Percentiles rank a stretch among this genome's conserved stretches.
These are phyloP conservation scores for Chlamydomonas schloesseri DNA, from an alignment of 139 green algal genomes.

Conservation along the genomic window DNA sequence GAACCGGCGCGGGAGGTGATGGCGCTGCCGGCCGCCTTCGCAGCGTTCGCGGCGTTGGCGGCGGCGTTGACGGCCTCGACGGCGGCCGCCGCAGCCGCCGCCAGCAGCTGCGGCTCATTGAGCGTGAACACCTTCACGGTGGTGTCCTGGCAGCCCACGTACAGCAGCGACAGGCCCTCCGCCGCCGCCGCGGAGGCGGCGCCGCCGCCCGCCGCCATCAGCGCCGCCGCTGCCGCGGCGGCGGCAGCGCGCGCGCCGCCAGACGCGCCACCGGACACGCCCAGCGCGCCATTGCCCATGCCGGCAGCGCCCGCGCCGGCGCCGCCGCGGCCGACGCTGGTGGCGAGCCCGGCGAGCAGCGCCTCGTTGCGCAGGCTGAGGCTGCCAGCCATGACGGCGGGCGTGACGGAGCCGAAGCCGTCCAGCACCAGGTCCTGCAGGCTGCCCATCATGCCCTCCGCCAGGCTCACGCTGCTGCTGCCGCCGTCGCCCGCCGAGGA, in stretches of 20 bases:
- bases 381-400: too few relatives aligned
- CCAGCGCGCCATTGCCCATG: too few relatives aligned
- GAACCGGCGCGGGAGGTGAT: not conserved
- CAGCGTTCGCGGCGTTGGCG: not conserved
- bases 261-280: not conserved
- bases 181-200: not conserved
- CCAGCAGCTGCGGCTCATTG: slow-evolving; percentile 22
- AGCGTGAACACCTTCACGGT: slow-evolving; percentile 58
- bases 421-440: not conserved
- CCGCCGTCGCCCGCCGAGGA: not conserved
- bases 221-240: not conserved
- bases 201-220: not conserved
- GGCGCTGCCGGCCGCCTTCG: not conserved
- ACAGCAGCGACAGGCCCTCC: slow-evolving; percentile 35
- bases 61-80: not conserved
- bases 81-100: not conserved
- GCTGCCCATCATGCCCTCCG: not conserved
- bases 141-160: slow-evolving; percentile 63
- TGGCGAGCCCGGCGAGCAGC: not conserved
- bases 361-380: not conserved
- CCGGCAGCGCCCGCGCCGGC: too few relatives aligned
- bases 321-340: too few relatives aligned
- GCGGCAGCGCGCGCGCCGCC: not conserved
- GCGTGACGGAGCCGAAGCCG: too few relatives aligned
- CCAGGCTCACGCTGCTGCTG: not conserved